These are phyloP conservation scores for Didymella sp. DNA, from an alignment of 2,329 filamentous ascomycete species.

Conservation along the genomic window DNA sequence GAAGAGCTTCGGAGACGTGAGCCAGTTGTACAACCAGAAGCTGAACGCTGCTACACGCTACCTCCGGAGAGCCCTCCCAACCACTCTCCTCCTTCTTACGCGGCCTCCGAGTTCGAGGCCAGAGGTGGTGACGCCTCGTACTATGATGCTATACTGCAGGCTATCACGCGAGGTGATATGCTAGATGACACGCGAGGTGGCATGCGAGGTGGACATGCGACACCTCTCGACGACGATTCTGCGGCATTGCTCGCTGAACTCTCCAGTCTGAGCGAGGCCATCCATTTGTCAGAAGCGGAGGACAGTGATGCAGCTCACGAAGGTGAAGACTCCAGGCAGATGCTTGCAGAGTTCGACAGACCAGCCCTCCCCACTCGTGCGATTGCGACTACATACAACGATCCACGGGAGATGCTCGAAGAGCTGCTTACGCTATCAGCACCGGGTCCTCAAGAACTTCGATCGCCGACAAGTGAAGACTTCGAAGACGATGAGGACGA, in stretches of 20 bases:
- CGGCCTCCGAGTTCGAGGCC: neutral
- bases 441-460: neutral
- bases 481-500: constrained; percentile 4
- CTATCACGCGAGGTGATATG: neutral
- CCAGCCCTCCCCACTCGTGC: neutral
- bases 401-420: constrained; percentile 15
- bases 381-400: neutral
- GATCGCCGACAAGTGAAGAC: neutral
- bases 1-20: neutral
- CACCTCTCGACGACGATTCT: neutral
- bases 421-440: constrained; percentile 8
- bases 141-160: neutral
- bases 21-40: neutral
- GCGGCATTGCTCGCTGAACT: neutral
- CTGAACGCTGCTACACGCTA: neutral
- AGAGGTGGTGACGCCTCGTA: neutral
- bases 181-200: too few relatives aligned
- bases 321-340: neutral
- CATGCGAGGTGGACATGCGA: neutral
- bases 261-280: neutral
- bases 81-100: neutral
- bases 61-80: neutral
- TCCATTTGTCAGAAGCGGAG: neutral
- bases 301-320: neutral
- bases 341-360: constrained; percentile 18